These are phyloP conservation scores for Petunia secreta DNA, from an alignment of 257 asterid genomes.

Conservation along the genomic window DNA sequence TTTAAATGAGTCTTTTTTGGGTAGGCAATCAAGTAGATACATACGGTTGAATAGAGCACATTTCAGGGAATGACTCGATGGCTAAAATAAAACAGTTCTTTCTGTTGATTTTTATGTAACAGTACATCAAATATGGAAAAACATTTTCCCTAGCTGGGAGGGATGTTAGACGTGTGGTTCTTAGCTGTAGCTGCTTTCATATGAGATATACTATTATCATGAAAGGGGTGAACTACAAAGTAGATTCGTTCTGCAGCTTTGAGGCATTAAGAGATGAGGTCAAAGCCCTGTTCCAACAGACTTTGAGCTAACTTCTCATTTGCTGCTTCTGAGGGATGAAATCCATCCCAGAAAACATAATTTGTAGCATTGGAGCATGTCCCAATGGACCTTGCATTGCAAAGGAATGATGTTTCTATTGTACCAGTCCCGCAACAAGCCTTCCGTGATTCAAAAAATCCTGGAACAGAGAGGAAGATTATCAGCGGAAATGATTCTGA, in stretches of 20 bases:
- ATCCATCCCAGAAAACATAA: constrained; percentile 83
- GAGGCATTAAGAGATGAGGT: constrained; percentile 58
- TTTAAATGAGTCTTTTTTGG: neutral
- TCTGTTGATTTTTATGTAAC: neutral
- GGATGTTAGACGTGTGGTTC: constrained; percentile 8
- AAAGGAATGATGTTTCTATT: constrained; percentile 63
- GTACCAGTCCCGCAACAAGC: constrained; percentile 84
- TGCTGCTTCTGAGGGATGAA: constrained; percentile 76
- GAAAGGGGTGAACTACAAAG: constrained; percentile 27
- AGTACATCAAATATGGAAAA: constrained; percentile 7
- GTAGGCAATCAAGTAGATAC: constrained; percentile 19
- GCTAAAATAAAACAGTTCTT: neutral
- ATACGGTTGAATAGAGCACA: constrained; percentile 4
- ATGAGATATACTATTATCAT: neutral
- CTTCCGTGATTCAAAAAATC: constrained; percentile 74
- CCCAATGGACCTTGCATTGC: constrained; percentile 66
- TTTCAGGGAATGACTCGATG: constrained; percentile 6
- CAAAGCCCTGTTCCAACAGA: constrained; percentile 67
- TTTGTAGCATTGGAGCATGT: constrained; percentile 80
- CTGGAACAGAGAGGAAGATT: constrained; percentile 34
- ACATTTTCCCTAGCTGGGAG: constrained; percentile 15
- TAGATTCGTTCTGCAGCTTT: constrained; percentile 15
- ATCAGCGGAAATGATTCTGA: neutral
- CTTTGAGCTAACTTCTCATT: constrained; percentile 68
- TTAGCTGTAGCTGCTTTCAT: constrained; percentile 11